Percentiles rank a stretch among this genome's conserved stretches.
Conservation (phyloP, 139 green algal genomes). For the Coelastrella sp. region DNA sequence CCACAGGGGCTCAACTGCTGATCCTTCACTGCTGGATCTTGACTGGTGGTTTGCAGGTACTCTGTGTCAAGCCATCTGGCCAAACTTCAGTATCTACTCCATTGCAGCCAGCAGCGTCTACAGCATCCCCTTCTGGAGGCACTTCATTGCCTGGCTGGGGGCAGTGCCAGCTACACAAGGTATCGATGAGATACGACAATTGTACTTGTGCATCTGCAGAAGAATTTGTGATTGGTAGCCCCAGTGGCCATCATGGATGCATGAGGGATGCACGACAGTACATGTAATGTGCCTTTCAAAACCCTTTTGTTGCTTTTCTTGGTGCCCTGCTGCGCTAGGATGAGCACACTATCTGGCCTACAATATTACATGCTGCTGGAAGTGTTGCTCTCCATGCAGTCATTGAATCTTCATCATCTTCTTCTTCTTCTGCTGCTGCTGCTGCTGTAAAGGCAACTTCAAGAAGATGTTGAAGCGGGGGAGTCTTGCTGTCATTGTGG, state of each 20-base stretch:
- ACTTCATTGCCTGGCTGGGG: constrained; percentile 65
- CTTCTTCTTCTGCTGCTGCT: not conserved
- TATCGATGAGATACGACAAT: not conserved
- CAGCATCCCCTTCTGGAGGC: constrained; percentile 55
- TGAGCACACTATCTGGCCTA: too few species aligned
- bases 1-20: too few species aligned
- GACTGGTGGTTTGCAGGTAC: constrained; percentile 15
- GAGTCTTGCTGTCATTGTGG: constrained; percentile 59
- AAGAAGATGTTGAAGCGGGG: constrained; percentile 39
- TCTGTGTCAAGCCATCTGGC: constrained; percentile 56
- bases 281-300: too few species aligned
- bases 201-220: too few species aligned
- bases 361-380: not conserved
- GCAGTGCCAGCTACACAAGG: constrained; percentile 38
- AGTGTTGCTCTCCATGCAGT: not conserved
- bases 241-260: too few species aligned
- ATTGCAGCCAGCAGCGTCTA: constrained; percentile 60
- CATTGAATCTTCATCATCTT: not conserved
- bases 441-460: constrained; percentile 28
- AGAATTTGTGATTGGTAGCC: too few species aligned
- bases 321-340: too few species aligned
- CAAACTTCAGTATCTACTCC: constrained; percentile 61
- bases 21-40: too few species aligned
- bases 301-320: too few species aligned
- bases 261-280: too few species aligned